Percentiles rank a stretch among this genome's conserved stretches.
Conservation (phyloP, 805 yeast species). For the Saturnispora mendoncae region DNA sequence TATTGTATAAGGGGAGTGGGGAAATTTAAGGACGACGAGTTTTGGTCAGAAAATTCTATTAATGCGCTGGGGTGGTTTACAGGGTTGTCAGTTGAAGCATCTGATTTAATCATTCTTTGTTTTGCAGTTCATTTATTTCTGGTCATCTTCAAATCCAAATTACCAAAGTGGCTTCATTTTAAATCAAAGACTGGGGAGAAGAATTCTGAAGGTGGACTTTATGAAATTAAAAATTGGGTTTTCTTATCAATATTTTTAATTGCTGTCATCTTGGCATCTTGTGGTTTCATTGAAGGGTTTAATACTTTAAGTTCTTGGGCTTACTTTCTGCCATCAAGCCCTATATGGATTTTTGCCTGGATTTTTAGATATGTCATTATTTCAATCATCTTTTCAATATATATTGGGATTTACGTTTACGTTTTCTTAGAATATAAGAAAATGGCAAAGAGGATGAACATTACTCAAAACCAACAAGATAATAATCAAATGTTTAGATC, state of each 20-base stretch:
- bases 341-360: constrained; percentile 79
- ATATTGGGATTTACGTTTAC: constrained; percentile 62
- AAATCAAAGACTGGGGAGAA: constrained; percentile 3
- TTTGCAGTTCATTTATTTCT: constrained; percentile 79
- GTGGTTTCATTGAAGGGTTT: constrained; percentile 48
- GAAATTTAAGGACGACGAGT: constrained; percentile 8
- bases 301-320: constrained; percentile 65
- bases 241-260: constrained; percentile 49
- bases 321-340: constrained; percentile 57
- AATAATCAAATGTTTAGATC: constrained; percentile 5
- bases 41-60: constrained; percentile 32
- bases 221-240: constrained; percentile 45
- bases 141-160: constrained; percentile 55
- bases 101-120: constrained; percentile 71
- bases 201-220: constrained; percentile 72
- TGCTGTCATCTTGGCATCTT: constrained; percentile 72
- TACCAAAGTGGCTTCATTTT: constrained; percentile 17
- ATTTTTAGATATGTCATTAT: constrained; percentile 67
- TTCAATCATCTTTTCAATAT: constrained; percentile 52
- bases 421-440: constrained; percentile 54
- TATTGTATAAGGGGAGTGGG: constrained; percentile 39
- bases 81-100: constrained; percentile 73
- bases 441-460: constrained; percentile 23
- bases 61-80: constrained; percentile 75
- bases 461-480: constrained; percentile 2